Base-by-base conservation (phyloP, 768 basidiomycete species). In the Cubamyces sp. region DNA sequence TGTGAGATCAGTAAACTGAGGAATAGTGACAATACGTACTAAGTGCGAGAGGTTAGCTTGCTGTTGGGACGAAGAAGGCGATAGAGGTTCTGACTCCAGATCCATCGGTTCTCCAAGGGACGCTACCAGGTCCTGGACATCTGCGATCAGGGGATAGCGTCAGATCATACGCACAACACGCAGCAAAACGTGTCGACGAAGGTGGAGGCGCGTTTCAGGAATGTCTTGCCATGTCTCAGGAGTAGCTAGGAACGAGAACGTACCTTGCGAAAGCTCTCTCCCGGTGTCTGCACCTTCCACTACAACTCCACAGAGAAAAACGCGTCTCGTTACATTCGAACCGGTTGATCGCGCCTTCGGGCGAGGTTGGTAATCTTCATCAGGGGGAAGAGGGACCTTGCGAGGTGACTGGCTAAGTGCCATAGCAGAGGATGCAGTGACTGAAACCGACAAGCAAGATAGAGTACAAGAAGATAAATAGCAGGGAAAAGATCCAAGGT, bases 301-400 rank as follows among this genome's bases (percentile, higher is more conserved):
- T 15, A 96, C 91, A 19, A 96, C 91, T 46, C 91, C 92, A 70
- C 91, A 92, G 71, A 90, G 90, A 74, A 96, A 96, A 25, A 88
- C 91, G 71, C 94, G 89, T 73, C 83, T 88, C 6, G 90, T 95
- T 64, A 85, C 68, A 53, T 76, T 73, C 34, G 76, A 70, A 11
- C 69, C 71, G 18, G 75, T 74, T 43, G 82, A 75, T 37, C 73
- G 75, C 30, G 75, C 64, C 48, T 58, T 63, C 53, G 68, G 77
- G 47, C 81, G 79, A 43, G 80, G 75, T 26, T 80, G 78, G 26
- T 78, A 69, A 67, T 86, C 87, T 63, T 90, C 86, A 46, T 88
- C 90, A 68, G 77, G 82, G n/a, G 89, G 82, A 34, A 92, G 79
- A 41, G 91, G 89, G 9, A 92, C 77, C 76, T 92, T 92, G 60